Base-by-base conservation (phyloP, 345 rosid species). In the Salix suchowensis region DNA sequence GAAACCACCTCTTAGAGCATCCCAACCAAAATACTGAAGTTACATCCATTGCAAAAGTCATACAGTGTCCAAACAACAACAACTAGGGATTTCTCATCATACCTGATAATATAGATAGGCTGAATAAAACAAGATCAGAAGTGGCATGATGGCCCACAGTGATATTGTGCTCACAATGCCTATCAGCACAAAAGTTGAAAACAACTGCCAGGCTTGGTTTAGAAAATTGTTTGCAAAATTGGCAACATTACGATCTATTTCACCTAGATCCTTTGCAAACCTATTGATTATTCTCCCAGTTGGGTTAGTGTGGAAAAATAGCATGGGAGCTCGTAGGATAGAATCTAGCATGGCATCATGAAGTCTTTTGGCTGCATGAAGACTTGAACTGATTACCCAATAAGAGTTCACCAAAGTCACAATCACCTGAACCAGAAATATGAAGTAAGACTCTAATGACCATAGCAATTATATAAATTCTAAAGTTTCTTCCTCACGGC, bases 141-240 rank as follows among this genome's bases (percentile, higher is more conserved):
- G 94, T 34, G 99, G 99, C 97, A 94, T 82, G 79, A 96, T 91
- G 87, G 99, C 92, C 99, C 99, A 96, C 78, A 96, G 79, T 66
- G 99, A 96, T 88, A 94, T 86, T 65, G 97, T 94, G 93, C 98
- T 96, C 76, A 96, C 95, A 74, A 91, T 80, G 74, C 98, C 99
- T 74, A 96, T 92, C 90, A 96, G 85, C 68, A 89, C 87, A 84
- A 96, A 85, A 39, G 99, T 94, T 71, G 99, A 91, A 79, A 96
- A 89, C 66, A 96, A 95, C 86, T 91, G 97, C 32, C 91, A 90
- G 46, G 94, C 89, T 81, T 88, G 94, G 74, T 90, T 85, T 76
- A 94, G 82, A 79, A 96, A 96, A 92, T 91, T 88, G 79, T 96
- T 91, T 40, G 83, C 83, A 21, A 87, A 84, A 73, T 39, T 75